phyloP scores from a whole-genome alignment of 2,329 filamentous ascomycete species.

The Colletotrichum simmondsii region DNA sequence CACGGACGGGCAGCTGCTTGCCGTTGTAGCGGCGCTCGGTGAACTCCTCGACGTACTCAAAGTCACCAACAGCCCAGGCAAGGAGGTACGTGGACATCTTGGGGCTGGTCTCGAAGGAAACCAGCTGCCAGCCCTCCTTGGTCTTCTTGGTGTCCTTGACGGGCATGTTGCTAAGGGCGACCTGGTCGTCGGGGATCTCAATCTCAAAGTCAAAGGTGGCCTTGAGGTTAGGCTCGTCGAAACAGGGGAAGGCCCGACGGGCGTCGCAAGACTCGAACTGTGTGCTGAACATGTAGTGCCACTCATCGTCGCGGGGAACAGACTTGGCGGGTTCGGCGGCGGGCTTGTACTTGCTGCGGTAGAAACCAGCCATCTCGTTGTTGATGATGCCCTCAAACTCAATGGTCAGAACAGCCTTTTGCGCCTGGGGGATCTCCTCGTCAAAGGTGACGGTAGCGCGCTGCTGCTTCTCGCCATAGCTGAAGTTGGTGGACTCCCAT shows the following conservation, averaged over 20 bases:
- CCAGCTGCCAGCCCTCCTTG: constrained; percentile 74
- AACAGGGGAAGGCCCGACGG: constrained; percentile 94
- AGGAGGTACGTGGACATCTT: constrained; percentile 93
- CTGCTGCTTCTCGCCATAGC: constrained; percentile 86
- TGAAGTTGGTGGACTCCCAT: constrained; percentile 73
- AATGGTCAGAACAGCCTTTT: constrained; percentile 75
- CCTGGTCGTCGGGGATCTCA: constrained; percentile 88
- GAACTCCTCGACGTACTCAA: constrained; percentile 93
- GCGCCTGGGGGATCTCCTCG: constrained; percentile 74
- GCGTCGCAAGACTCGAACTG: constrained; percentile 98
- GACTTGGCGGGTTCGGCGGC: constrained; percentile 76
- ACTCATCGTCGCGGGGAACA: constrained; percentile 78
- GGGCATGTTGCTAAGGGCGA: constrained; percentile 95
- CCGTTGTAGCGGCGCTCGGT: constrained; percentile 92
- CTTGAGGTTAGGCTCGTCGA: constrained; percentile 97
- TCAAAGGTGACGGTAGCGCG: constrained; percentile 83
- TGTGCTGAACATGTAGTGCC: constrained; percentile 86
- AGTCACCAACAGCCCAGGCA: constrained; percentile 96
- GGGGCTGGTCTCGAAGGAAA: constrained; percentile 85
- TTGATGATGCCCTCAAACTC: constrained; percentile 86
- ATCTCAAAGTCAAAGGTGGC: constrained; percentile 95
- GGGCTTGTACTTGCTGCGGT: constrained; percentile 93
- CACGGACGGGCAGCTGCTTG: constrained; percentile 89
- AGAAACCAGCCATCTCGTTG: constrained; percentile 93
- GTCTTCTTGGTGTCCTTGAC: constrained; percentile 74